A percentile compares a stretch with the other conserved stretches of the same genome.
Evolutionary conservation across 371 early-diverging fungal genomes (phyloP).

Genomic region (Rhizomucor miehei): DNA sequence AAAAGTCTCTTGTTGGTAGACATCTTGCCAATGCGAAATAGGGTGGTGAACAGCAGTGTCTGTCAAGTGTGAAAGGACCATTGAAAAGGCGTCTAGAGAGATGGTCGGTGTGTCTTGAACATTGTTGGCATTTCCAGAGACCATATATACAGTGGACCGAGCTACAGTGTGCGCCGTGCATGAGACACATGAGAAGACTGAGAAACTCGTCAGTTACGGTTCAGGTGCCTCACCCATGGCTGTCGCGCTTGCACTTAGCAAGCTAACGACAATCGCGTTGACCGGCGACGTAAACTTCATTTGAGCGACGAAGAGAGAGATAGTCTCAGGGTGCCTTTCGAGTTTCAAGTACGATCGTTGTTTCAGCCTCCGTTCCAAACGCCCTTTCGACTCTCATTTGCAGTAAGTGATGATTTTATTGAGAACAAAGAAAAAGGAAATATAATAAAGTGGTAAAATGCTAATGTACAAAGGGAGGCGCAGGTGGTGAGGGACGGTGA

Average conservation of each 20-base stretch:
- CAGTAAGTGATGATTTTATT: not conserved
- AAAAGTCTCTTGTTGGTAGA: slow-evolving; percentile 13
- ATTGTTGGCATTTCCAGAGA: slow-evolving; percentile 6
- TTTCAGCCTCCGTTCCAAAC: slow-evolving; percentile 4
- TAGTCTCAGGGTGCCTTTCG: not conserved
- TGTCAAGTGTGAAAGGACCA: slow-evolving; percentile 18
- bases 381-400: no score
- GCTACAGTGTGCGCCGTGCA: slow-evolving; percentile 5
- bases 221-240: slow-evolving; percentile 11
- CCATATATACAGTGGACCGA: slow-evolving; percentile 22
- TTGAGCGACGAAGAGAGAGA: not conserved
- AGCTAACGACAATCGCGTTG: slow-evolving; percentile 5
- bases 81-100: slow-evolving; percentile 21
- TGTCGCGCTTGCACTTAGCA: slow-evolving; percentile 9
- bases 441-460: no score
- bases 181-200: not conserved
- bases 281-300: not conserved
- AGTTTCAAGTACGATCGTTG: not conserved
- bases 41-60: slow-evolving; percentile 16
- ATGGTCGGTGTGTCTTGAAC: slow-evolving; percentile 8
- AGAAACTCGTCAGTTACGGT: not conserved
- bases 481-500: not conserved
- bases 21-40: slow-evolving; percentile 13
- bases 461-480: no score
- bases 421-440: no score